These are phyloP conservation scores for Lablab purpureus DNA, from an alignment of 306 rosid genomes.

Conservation along the genomic window DNA sequence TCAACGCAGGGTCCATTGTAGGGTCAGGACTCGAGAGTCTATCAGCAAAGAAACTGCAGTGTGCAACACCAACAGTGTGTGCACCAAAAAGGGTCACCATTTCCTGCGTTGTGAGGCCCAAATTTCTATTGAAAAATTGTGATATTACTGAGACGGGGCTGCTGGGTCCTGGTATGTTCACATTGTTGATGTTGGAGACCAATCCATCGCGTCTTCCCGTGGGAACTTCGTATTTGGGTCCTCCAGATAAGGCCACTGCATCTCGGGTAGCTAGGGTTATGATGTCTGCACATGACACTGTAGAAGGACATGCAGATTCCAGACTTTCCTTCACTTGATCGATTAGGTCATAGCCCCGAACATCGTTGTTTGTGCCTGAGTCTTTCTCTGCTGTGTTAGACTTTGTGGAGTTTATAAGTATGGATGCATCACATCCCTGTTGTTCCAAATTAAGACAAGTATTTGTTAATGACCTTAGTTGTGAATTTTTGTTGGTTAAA, in stretches of 20 bases:
- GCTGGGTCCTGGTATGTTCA: conserved; percentile 53
- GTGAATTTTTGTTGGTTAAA: neutral
- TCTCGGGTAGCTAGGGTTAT: conserved; percentile 64
- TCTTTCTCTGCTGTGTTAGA: conserved; percentile 46
- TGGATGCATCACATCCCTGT: conserved; percentile 70
- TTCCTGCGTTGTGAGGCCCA: conserved; percentile 50
- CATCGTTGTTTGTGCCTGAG: conserved; percentile 30
- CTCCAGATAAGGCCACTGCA: conserved; percentile 59
- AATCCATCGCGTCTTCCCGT: conserved; percentile 63
- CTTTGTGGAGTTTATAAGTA: conserved; percentile 54
- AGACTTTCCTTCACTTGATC: conserved; percentile 55
- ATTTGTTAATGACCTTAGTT: neutral
- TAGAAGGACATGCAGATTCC: conserved; percentile 60
- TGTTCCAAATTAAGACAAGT: neutral
- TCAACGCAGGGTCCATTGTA: conserved; percentile 57
- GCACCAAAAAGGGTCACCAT: conserved; percentile 73
- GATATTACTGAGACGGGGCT: neutral
- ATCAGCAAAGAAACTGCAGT: conserved; percentile 43
- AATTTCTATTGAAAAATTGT: conserved; percentile 23
- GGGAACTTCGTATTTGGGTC: conserved; percentile 57
- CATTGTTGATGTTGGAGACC: conserved; percentile 11
- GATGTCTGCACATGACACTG: conserved; percentile 72
- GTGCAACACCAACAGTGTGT: conserved; percentile 61
- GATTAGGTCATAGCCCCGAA: conserved; percentile 59
- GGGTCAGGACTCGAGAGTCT: conserved; percentile 58